A percentile compares a stretch with the other conserved stretches of the same genome.
Evolutionary conservation across 352 stramenopile genomes (phyloP).

Genomic region (Phytophthora sp.): DNA sequence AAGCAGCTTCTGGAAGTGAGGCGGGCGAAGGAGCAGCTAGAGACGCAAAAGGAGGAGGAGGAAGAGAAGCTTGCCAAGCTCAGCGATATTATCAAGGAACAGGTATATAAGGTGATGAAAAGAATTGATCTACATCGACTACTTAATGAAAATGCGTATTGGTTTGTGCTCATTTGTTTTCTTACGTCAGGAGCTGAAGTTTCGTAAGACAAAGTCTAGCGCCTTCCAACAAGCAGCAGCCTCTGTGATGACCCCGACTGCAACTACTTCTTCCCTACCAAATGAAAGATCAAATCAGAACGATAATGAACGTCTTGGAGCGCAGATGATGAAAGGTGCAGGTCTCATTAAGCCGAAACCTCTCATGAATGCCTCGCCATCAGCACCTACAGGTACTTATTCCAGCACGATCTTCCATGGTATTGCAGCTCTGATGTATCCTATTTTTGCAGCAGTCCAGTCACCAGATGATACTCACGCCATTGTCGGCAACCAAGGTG

Average conservation of each 20-base stretch:
- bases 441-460: not conserved
- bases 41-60: slow-evolving; percentile 42
- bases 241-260: slow-evolving; percentile 16
- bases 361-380: not conserved
- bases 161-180: too few relatives aligned
- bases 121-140: slow-evolving; percentile 5
- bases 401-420: not conserved
- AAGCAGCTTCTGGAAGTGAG: slow-evolving; percentile 51
- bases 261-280: not conserved
- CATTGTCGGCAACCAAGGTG: slow-evolving; percentile 11
- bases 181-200: slow-evolving; percentile 38
- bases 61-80: slow-evolving; percentile 39
- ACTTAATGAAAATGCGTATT: not conserved
- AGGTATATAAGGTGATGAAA: slow-evolving; percentile 13
- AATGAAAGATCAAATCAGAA: slow-evolving; percentile 8
- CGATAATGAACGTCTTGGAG: not conserved
- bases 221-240: slow-evolving; percentile 37
- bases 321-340: not conserved
- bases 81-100: slow-evolving; percentile 40
- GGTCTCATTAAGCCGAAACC: not conserved
- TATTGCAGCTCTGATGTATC: not conserved
- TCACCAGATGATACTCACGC: not conserved
- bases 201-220: slow-evolving; percentile 34
- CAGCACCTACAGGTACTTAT: slow-evolving; percentile 18
- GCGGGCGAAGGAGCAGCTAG: slow-evolving; percentile 35